Conservation (phyloP, 768 basidiomycete species). For the Coprinopsis cinerea region DNA sequence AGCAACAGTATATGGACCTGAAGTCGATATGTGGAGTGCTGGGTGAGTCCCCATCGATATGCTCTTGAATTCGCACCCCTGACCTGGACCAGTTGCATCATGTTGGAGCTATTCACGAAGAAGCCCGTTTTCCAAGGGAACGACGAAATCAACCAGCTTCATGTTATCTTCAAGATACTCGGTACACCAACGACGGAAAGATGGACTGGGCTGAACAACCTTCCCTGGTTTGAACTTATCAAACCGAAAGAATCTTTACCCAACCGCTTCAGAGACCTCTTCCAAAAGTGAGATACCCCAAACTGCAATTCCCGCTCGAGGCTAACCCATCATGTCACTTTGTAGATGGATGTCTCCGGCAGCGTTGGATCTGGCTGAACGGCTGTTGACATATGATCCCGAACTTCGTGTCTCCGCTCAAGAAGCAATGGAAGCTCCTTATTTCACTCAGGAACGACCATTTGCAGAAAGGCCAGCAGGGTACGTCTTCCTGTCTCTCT, state of each 20-base stretch:
- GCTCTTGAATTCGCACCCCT: not conserved
- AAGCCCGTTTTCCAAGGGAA: slow-evolving; percentile 97
- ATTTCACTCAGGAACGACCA: slow-evolving; percentile 82
- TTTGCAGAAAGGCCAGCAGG: slow-evolving; percentile 65
- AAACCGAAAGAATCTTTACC: slow-evolving; percentile 74
- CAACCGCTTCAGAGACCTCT: slow-evolving; percentile 78
- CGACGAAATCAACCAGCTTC: slow-evolving; percentile 96
- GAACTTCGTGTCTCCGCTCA: slow-evolving; percentile 64
- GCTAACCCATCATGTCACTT: slow-evolving; percentile 3
- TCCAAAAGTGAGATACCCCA: slow-evolving; percentile 70
- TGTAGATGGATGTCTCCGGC: slow-evolving; percentile 80
- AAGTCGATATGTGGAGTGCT: slow-evolving; percentile 99
- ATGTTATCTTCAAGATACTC: slow-evolving; percentile 85
- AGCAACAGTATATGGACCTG: slow-evolving; percentile 92
- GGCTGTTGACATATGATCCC: slow-evolving; percentile 78
- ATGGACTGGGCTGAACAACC: slow-evolving; percentile 76
- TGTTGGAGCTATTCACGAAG: slow-evolving; percentile 94
- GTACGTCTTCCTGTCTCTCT: slow-evolving; percentile 38
- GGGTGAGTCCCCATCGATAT: slow-evolving; percentile 50
- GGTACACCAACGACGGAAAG: slow-evolving; percentile 81
- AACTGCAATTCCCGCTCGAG: not conserved
- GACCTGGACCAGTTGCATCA: slow-evolving; percentile 71
- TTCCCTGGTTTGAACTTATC: slow-evolving; percentile 99
- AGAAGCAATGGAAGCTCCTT: slow-evolving; percentile 76
- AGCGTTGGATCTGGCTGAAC: slow-evolving; percentile 82